Evolutionary conservation across 345 rosid genomes (phyloP), one percentile per base, ranked within the genome.

Genomic region (Murraya paniculata): DNA sequence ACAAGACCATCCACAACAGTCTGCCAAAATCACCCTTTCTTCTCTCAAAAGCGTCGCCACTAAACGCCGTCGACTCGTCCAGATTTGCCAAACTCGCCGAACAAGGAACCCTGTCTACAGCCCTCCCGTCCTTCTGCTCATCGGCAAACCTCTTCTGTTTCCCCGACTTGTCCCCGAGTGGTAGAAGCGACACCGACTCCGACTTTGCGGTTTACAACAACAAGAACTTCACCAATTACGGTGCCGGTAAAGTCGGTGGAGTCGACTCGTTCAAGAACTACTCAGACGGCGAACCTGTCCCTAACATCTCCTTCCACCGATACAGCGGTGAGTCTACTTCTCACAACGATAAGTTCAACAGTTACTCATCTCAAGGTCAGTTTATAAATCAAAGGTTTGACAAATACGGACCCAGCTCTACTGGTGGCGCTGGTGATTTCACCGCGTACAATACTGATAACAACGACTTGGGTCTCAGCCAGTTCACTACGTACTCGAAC

Each of bases 131-230:
- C 11, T 93, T 95, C 81, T 95, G 99, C 85, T 84, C 92, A 81
- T 80, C 94, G 39, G 98, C 98, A 0, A 83, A 86, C 13, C 97
- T 93, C 59, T 89, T 93, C 79, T 93, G 99, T 85, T 93, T 93
- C 88, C 90, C 96, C 2, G 89, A 91, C 45, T 81, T 89, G 30
- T 24, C 78, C 0, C 75, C 87, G 4, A 87, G 86, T 24, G 84
- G 74, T 4, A 85, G 78, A 11, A 85, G 87, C 68, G 68, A 38
- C 61, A 25, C 56, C 25, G 91, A 91, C 81, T 81, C 90, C 21
- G 82, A 82, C 78, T 95, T 95, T 27, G 86, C 90, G 3, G 33
- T 39, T 18, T 95, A 93, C 71, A 6, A 13, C 19, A 74, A 88
- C 81, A 82, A 75, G 58, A 95, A 95, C 90, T 95, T 95, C 87